A percentile compares a stretch with the other conserved stretches of the same genome.
These are phyloP conservation scores for Pythium dissotocum DNA, from an alignment of 352 stramenopile species.

Conservation along the genomic window DNA sequence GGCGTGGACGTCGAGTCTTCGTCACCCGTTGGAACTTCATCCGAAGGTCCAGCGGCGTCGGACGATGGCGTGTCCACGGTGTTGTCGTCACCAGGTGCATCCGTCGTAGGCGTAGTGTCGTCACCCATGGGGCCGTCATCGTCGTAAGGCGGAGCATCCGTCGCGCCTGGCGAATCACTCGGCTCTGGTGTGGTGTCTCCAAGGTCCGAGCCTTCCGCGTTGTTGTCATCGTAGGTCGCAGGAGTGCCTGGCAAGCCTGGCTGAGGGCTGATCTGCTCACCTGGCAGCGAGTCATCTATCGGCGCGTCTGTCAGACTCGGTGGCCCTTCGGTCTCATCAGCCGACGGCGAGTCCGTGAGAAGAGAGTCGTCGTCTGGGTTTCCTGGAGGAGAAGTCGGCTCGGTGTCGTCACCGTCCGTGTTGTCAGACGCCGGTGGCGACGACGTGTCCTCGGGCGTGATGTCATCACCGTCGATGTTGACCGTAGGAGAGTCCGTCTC, in stretches of 20 bases:
- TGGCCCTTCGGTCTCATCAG: neutral
- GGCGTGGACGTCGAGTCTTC: neutral
- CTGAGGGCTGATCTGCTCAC: slow-evolving; percentile 2
- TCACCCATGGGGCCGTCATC: neutral
- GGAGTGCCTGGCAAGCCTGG: neutral
- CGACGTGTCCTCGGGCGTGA: neutral
- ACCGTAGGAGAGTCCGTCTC: neutral
- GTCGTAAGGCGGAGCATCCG: neutral
- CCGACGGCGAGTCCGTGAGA: neutral
- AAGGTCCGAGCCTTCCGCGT: neutral
- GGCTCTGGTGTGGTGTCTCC: neutral
- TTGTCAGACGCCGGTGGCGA: neutral
- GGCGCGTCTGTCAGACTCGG: neutral
- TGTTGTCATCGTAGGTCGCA: neutral
- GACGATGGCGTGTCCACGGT: neutral
- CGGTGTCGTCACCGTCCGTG: neutral
- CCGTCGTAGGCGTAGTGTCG: neutral
- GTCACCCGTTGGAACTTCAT: neutral
- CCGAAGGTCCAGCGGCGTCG: neutral
- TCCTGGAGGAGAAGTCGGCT: neutral
- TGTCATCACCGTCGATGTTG: neutral
- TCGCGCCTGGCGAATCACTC: neutral
- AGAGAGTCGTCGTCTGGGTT: neutral
- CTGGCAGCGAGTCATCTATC: neutral
- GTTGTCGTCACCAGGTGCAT: neutral